Evolutionary conservation across 495 filamentous ascomycete species (phyloP).

Genomic region (Aspergillus campestris): DNA sequence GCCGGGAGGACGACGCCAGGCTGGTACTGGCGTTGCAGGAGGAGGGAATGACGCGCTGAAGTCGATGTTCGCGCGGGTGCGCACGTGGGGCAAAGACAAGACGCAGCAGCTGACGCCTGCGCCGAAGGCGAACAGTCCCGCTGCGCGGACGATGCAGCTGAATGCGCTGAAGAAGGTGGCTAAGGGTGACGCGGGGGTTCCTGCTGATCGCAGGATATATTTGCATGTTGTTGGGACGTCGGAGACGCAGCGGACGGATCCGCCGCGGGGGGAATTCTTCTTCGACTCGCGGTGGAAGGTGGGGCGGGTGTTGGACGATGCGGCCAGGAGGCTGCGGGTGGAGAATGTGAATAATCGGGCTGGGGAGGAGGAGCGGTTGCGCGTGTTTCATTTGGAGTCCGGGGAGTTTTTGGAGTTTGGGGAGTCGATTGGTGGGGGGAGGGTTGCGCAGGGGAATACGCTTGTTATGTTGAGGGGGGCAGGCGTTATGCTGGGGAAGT

Average conservation of each 20-base stretch:
- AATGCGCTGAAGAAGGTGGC: conserved; percentile 75
- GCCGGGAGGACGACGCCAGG: conserved; percentile 53
- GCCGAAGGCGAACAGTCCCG: conserved; percentile 49
- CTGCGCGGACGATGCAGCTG: conserved; percentile 52
- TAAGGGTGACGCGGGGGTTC: conserved; percentile 77
- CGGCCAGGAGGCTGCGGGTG: conserved; percentile 70
- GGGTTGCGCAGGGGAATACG: conserved; percentile 70
- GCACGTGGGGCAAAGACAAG: conserved; percentile 59
- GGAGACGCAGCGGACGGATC: conserved; percentile 69
- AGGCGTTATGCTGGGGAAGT: conserved; percentile 46
- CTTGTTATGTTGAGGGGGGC: conserved; percentile 83
- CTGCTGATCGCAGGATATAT: conserved; percentile 74
- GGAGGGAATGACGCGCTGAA: conserved; percentile 40
- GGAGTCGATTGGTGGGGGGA: conserved; percentile 61
- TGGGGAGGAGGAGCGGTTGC: conserved; percentile 66
- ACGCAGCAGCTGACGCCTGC: conserved; percentile 40
- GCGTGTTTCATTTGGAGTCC: conserved; percentile 87
- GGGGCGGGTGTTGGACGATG: conserved; percentile 79
- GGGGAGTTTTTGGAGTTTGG: conserved; percentile 79
- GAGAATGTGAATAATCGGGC: conserved; percentile 84
- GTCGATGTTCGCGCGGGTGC: conserved; percentile 55
- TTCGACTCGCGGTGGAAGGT: conserved; percentile 83
- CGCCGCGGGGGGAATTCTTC: conserved; percentile 72
- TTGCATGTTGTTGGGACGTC: conserved; percentile 68
- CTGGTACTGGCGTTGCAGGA: neutral